Evolutionary conservation across 1,139 yeast species (phyloP).

Genomic region (Meyerozyma sp.): DNA sequence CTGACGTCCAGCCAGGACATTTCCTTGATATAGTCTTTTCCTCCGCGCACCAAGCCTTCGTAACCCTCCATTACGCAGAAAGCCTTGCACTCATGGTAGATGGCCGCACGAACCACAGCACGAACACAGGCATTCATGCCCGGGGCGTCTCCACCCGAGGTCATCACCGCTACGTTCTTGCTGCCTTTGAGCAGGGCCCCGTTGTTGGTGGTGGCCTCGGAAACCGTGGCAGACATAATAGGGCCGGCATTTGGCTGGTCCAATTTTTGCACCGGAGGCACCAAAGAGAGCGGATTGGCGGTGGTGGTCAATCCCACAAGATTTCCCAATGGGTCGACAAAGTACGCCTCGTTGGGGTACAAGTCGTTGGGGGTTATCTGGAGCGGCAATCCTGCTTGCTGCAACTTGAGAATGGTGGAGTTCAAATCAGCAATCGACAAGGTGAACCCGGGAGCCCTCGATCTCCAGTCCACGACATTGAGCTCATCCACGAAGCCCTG

Average conservation of each 20-base stretch:
- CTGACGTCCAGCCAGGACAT: constrained; percentile 78
- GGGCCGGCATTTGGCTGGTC: constrained; percentile 6
- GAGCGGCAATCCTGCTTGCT: constrained; percentile 18
- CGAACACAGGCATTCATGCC: constrained; percentile 84
- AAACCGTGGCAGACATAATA: constrained; percentile 7
- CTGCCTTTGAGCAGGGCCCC: background rate
- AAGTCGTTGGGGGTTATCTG: constrained; percentile 57
- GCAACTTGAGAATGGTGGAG: constrained; percentile 28
- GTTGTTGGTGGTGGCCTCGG: constrained; percentile 3
- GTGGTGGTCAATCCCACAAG: constrained; percentile 62
- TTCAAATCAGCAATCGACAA: constrained; percentile 32
- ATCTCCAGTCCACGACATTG: constrained; percentile 40
- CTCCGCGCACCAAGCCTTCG: constrained; percentile 70
- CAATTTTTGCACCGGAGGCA: constrained; percentile 32
- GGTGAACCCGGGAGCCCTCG: constrained; percentile 36
- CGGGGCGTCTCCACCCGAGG: constrained; percentile 85
- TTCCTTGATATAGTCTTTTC: constrained; percentile 50
- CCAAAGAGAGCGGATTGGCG: constrained; percentile 51
- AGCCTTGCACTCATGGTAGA: constrained; percentile 65
- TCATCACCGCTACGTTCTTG: constrained; percentile 77
- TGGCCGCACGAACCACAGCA: constrained; percentile 73
- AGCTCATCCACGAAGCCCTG: background rate
- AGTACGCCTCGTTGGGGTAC: constrained; percentile 63
- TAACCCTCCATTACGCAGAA: constrained; percentile 76
- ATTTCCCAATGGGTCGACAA: constrained; percentile 63